Evolutionary conservation across 208 protist species (phyloP).

Genomic region (Crithidia fasciculata): DNA sequence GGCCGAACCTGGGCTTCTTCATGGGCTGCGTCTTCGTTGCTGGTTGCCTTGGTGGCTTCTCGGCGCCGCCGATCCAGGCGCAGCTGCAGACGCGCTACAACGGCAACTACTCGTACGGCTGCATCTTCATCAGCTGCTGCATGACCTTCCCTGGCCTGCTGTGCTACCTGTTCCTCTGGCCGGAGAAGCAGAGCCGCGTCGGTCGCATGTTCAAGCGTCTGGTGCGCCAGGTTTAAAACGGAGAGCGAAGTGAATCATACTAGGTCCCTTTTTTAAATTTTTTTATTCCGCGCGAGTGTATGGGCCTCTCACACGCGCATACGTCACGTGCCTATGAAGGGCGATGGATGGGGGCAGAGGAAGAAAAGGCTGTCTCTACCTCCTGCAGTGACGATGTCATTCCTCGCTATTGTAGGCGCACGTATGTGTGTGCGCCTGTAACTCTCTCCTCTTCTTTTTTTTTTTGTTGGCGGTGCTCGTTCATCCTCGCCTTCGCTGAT

Average conservation of each 20-base stretch:
- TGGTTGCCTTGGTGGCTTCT: slow-evolving; percentile 76
- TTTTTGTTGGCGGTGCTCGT: no score
- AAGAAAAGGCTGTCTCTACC: no score
- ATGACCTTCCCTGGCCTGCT: slow-evolving; percentile 60
- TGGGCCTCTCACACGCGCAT: no score
- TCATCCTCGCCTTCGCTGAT: no score
- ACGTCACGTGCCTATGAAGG: no score
- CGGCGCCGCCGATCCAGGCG: slow-evolving; percentile 74
- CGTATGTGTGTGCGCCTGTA: no score
- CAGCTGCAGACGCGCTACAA: slow-evolving; percentile 62
- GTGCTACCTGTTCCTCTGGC: slow-evolving; percentile 72
- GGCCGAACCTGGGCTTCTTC: slow-evolving; percentile 83
- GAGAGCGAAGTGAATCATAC: background rate
- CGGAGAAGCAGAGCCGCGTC: slow-evolving; percentile 49
- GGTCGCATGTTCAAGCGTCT: slow-evolving; percentile 23
- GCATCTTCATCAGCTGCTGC: slow-evolving; percentile 77
- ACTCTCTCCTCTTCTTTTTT: background rate
- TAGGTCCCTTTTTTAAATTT: background rate
- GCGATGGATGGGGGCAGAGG: no score
- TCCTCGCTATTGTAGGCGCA: no score
- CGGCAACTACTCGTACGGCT: slow-evolving; percentile 81
- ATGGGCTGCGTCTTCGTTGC: slow-evolving; percentile 79
- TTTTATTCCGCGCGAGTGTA: background rate
- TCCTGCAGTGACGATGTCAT: no score
- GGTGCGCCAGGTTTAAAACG: slow-evolving; percentile 6